Conservation (phyloP, 768 basidiomycete species). For the Rhizopogon vinicolor region DNA sequence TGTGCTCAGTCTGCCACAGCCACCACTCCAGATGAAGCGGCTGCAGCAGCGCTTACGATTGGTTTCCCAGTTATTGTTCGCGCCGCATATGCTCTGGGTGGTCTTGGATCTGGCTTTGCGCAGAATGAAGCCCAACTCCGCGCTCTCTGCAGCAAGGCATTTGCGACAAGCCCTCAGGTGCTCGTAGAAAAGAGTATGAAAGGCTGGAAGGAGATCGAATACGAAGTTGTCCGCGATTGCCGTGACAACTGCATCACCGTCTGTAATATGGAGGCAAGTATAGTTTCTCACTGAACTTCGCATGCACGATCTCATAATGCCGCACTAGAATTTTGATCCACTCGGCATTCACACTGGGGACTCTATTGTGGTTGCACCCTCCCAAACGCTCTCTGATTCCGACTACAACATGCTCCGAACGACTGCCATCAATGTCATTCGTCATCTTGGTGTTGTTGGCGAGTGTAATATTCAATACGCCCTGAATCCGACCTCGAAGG, state of each 20-base stretch:
- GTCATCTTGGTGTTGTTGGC: conserved; percentile 96
- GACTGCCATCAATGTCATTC: conserved; percentile 96
- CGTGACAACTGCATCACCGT: conserved; percentile 98
- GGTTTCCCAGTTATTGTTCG: conserved; percentile 96
- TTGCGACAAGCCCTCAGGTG: conserved; percentile 96
- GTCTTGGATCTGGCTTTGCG: conserved; percentile 95
- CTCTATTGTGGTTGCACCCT: conserved; percentile 96
- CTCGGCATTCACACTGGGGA: conserved; percentile 98
- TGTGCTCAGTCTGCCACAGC: conserved; percentile 90
- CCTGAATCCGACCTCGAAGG: conserved; percentile 88
- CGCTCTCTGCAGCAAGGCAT: conserved; percentile 89
- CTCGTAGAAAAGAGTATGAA: conserved; percentile 99
- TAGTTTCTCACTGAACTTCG: neutral
- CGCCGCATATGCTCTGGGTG: conserved; percentile 95
- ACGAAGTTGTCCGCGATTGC: conserved; percentile 97
- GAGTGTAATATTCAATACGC: conserved; percentile 99
- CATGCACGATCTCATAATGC: neutral
- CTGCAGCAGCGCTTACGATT: conserved; percentile 76
- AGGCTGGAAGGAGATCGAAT: conserved; percentile 99
- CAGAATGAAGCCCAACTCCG: conserved; percentile 86
- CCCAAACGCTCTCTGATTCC: conserved; percentile 97
- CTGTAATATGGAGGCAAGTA: conserved; percentile 97
- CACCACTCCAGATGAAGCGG: conserved; percentile 80
- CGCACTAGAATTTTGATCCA: conserved; percentile 90
- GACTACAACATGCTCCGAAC: conserved; percentile 99